Base-by-base conservation (phyloP, 345 rosid genomes). In the Pistacia vera region DNA sequence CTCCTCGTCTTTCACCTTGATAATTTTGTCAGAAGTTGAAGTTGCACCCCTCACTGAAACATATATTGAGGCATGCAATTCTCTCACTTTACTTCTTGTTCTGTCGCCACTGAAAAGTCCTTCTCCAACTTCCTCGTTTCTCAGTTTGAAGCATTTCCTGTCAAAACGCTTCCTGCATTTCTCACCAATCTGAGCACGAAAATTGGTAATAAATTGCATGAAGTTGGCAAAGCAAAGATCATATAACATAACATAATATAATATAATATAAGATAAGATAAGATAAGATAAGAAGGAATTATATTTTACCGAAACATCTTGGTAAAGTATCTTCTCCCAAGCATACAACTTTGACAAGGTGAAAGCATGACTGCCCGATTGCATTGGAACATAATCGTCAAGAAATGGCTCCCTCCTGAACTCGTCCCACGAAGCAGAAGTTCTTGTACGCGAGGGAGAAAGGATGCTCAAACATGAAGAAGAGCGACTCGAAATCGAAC, bases 301-400 rank as follows among this genome's bases (percentile, higher is more conserved):
- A 25, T 20, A 60, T 48, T 66, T 18, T 75, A 85, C 90, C 86
- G 84, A 82, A 56, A 86, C 90, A 57, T 86, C 88, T 67, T 75
- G 70, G 25, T 67, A 86, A 44, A 86, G 86, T 74, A 84, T 86
- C 80, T 78, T 86, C 70, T 86, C 90, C 90, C 86, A 86, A 69
- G 81, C 85, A 73, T 82, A 84, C 33, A 86, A 63, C 79, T 80
- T 79, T 54, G 76, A 84, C 2, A 86, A 60, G 28, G 90, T 84
- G 62, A 77, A 33, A 0, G 85, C 75, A 68, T 81, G 90, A 55
- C 83, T 83, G 11, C 90, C 88, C 6, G 82, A 73, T 54, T 71
- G 80, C 83, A 87, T 79, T 22, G 77, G 82, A 36, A 72, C 73
- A 77, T 18, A 72, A 44, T 82, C 81, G 72, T 83, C 85, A 81